phyloP scores from a whole-genome alignment of 345 rosid genomes.

The Citrus medica region DNA sequence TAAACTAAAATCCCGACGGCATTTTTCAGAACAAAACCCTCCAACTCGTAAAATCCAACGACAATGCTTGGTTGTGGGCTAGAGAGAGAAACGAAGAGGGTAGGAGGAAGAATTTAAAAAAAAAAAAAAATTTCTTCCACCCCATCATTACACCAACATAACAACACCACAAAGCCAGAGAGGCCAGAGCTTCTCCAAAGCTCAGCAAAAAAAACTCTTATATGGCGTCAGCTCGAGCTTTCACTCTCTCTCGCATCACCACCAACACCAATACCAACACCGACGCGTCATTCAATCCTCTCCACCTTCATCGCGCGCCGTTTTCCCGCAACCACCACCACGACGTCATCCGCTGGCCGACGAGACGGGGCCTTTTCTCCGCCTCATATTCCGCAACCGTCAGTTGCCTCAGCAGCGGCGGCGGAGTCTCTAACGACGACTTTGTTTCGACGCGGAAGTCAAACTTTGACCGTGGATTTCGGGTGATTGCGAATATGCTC shows the following conservation, averaged over 20 bases:
- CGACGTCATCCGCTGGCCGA: too few relatives aligned
- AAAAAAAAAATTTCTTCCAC: background rate
- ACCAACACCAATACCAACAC: conserved; percentile 28
- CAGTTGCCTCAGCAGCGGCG: conserved; percentile 60
- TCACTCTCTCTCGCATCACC: conserved; percentile 41
- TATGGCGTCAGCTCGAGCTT: conserved; percentile 44
- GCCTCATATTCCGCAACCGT: conserved; percentile 26
- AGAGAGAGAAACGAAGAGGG: too few relatives aligned
- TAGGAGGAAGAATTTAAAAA: too few relatives aligned
- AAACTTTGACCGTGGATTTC: conserved; percentile 61
- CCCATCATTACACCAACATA: background rate
- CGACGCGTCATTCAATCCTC: conserved; percentile 13
- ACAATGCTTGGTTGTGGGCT: background rate
- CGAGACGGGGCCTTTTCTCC: conserved; percentile 17
- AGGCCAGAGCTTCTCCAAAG: background rate
- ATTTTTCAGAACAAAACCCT: background rate
- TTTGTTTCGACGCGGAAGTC: conserved; percentile 78
- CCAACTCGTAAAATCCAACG: background rate
- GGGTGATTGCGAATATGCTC: conserved; percentile 78
- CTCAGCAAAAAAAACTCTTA: background rate
- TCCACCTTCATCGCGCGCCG: conserved; percentile 14
- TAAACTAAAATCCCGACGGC: background rate
- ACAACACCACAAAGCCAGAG: conserved; percentile 2
- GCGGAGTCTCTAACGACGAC: conserved; percentile 68
- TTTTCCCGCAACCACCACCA: conserved; percentile 4